Evolutionary conservation across 139 green algal genomes (phyloP).

Genomic region (Bryopsis sp.): DNA sequence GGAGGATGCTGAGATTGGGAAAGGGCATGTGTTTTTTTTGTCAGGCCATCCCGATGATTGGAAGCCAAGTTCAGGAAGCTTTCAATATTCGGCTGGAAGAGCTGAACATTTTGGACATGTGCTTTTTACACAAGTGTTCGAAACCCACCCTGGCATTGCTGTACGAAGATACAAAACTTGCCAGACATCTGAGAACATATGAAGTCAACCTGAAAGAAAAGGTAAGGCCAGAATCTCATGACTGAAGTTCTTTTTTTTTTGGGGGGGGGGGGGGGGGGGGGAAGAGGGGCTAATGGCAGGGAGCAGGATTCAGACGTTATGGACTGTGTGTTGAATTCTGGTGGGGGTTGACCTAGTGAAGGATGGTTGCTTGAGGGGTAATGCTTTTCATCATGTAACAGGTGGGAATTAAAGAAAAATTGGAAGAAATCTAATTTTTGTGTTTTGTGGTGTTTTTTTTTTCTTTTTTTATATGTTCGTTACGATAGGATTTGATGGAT

Average conservation of each 20-base stretch:
- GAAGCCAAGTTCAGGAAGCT: conserved; percentile 51
- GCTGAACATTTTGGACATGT: conserved; percentile 70
- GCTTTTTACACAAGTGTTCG: conserved; percentile 51
- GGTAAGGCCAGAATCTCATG: conserved; percentile 27
- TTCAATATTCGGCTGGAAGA: conserved; percentile 87
- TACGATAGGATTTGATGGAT: conserved; percentile 57
- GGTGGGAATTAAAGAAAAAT: no score
- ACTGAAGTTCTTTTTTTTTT: no score
- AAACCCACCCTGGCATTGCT: conserved; percentile 77
- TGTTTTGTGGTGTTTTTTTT: no score
- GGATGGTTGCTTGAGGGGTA: no score
- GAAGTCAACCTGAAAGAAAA: conserved; percentile 58
- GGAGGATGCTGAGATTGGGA: neutral
- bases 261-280: no score
- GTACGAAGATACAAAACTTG: conserved; percentile 84
- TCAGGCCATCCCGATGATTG: conserved; percentile 66
- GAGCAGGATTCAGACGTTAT: no score
- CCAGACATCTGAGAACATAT: conserved; percentile 76
- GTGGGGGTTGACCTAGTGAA: no score
- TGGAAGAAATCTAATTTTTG: no score
- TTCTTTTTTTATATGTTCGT: no score
- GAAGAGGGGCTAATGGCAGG: no score
- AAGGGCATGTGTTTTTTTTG: neutral
- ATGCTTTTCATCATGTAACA: no score
- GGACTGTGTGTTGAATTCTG: no score